Base-by-base conservation (phyloP, 768 basidiomycete genomes). In the Paxillus rubicundulus region DNA sequence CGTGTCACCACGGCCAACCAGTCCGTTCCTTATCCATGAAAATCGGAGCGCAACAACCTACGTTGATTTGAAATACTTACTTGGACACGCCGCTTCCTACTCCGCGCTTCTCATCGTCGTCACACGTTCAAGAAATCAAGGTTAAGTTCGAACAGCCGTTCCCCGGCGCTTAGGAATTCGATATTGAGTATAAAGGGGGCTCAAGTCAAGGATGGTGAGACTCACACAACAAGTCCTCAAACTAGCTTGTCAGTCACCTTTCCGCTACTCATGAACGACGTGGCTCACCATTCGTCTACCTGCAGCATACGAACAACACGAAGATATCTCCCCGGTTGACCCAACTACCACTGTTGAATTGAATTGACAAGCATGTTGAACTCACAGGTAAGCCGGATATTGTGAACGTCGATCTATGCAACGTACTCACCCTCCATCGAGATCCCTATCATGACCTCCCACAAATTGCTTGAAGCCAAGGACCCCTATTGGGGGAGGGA, bases 101-200 rank as follows among this genome's bases (percentile, higher is more conserved):
- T 37, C n/a, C 8, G 37, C 8, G 17, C 3, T 2, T 1, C 8
- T 17, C 24, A 24, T 24, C 3, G n/a, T 18, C 30, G 7, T 30
- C 7, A 1, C 10, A 38, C 37, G 17, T 18, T 38, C 9, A 1
- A 1, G 6, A 38, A 6, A 38, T 38, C 33, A 33, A 33, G 3
- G 13, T 12, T 33, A 13, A 3, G 37, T 17, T 38, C 16, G 37
- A 38, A 18, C 5, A 5, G 5, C 21, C 21, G 21, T 21, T 24
- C 24, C 5, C 5, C 6, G 24, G 24, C 24, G 17, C 37, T n/a
- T 8, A 38, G 18, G 17, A 8, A 7, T 38, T n/a, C 37, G 9
- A 18, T 2, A 38, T 38, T 18, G 1, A 10, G 18, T 64, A 64
- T 64, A 64, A 66, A 61, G 39, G 20, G 30, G 14, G 0, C 2